Percentiles rank a stretch among this genome's conserved stretches.
These are phyloP conservation scores for Ceratorhiza oryzae-sativae DNA, from an alignment of 1,284 basidiomycete genomes.

Conservation along the genomic window DNA sequence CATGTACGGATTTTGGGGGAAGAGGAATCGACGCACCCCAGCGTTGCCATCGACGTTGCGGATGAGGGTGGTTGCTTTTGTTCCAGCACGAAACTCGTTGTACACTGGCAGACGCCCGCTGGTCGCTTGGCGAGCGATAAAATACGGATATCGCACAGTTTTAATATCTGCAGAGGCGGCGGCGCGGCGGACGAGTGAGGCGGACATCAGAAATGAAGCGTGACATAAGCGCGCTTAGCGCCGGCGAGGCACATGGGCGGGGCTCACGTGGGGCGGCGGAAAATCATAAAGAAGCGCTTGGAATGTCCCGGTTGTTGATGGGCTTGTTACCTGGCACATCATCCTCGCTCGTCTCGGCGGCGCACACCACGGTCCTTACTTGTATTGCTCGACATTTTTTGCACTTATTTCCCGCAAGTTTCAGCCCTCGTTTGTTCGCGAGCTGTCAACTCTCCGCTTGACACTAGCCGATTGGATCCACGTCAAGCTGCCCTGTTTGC, in stretches of 20 bases:
- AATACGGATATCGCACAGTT: slow-evolving; percentile 28
- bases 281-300: slow-evolving; percentile 2
- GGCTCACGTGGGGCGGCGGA: background rate
- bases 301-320: slow-evolving; percentile 26
- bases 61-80: slow-evolving; percentile 31
- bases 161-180: background rate
- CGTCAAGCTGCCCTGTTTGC: background rate
- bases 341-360: background rate
- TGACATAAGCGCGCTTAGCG: slow-evolving; percentile 8
- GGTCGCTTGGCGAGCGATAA: slow-evolving; percentile 10
- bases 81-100: slow-evolving; percentile 35
- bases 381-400: background rate
- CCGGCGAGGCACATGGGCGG: background rate
- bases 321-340: slow-evolving; percentile 18
- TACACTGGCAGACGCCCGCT: slow-evolving; percentile 26
- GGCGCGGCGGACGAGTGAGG: slow-evolving; percentile 13
- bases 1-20: background rate
- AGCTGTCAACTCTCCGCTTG: slow-evolving; percentile 26
- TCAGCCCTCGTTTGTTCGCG: background rate
- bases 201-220: slow-evolving; percentile 3
- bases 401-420: background rate
- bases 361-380: slow-evolving; percentile 29
- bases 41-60: slow-evolving; percentile 34
- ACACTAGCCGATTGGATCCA: slow-evolving; percentile 35
- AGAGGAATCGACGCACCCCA: slow-evolving; percentile 10